Evolutionary conservation across 768 basidiomycete genomes (phyloP), one percentile per base, ranked within the genome.

Genomic region (Sarcodon sp.): DNA sequence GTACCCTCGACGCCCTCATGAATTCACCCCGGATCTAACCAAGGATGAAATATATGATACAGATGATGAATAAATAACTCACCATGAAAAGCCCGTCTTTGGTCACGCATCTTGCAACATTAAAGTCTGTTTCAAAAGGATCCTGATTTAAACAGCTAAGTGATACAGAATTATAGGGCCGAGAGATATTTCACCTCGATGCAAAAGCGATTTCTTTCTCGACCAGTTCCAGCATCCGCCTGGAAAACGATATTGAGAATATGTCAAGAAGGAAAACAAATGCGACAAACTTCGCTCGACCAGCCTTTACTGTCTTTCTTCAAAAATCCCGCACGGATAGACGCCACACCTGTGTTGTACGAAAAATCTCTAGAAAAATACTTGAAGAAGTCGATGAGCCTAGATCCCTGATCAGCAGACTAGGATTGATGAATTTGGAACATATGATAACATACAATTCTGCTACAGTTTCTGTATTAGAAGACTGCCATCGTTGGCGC

Each of bases 331-430:
- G 80, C 80, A 56, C 92, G 75, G 59, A 99, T 91, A 39, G 90
- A 93, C 47, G 87, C 83, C 46, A 97, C 92, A 45, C 87, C 84
- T 51, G 81, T 84, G 63, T 86, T 88, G 68, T 94, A 99, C 45
- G 73, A 68, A 66, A 97, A 99, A 61, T 93, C 91, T 50, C 90
- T 83, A 45, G 90, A 83, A 68, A 85, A 99, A 64, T 91, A 97
- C 56, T 86, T 85, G 76, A 94, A 99, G 65, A 99, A 97, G 64
- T 97, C 94, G 60, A 96, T 89, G 64, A 99, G 69, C 59, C 92
- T 96, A 57, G 21, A 4, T 27, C 21, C 21, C 21, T 35, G 21
- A 51, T n/a, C 55, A 35, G 47, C 32, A 33, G 44, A 39, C 58
- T 53, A 51, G 50, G 21, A 56, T 41, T 47, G 27, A 39, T 33